Evolutionary conservation across 2,329 filamentous ascomycete species (phyloP).

Genomic region (Stagonosporopsis tanaceti): DNA sequence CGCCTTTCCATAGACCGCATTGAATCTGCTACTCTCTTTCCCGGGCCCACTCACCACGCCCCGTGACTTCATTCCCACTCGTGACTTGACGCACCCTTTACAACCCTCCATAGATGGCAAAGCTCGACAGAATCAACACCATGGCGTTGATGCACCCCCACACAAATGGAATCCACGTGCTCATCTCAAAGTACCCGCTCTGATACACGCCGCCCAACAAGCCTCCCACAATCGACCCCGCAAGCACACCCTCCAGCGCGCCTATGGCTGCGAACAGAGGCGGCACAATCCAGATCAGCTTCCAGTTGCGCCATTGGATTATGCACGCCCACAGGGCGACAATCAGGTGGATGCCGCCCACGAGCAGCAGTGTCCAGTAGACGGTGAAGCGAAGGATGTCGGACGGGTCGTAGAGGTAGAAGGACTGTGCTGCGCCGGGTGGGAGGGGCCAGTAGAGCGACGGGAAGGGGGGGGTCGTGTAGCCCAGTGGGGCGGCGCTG

Average conservation of each 20-base stretch:
- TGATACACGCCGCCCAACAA: slow-evolving; percentile 87
- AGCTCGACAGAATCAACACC: slow-evolving; percentile 83
- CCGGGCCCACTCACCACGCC: not conserved
- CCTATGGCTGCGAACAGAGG: slow-evolving; percentile 75
- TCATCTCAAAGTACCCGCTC: slow-evolving; percentile 86
- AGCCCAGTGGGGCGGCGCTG: slow-evolving; percentile 62
- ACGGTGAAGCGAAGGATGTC: slow-evolving; percentile 91
- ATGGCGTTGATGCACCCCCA: slow-evolving; percentile 88
- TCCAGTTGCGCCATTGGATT: slow-evolving; percentile 69
- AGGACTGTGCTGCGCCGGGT: slow-evolving; percentile 62
- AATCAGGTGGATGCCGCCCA: slow-evolving; percentile 75
- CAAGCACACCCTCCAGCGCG: slow-evolving; percentile 77
- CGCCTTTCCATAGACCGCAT: not conserved
- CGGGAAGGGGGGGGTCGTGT: slow-evolving; percentile 76
- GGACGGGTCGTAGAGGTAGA: slow-evolving; percentile 74
- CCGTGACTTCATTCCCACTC: too few species aligned
- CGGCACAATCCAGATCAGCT: slow-evolving; percentile 73
- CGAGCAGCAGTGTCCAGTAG: slow-evolving; percentile 84
- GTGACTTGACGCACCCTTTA: slow-evolving; percentile 46
- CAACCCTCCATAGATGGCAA: slow-evolving; percentile 89
- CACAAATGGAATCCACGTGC: slow-evolving; percentile 90
- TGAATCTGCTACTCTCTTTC: not conserved
- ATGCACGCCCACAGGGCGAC: slow-evolving; percentile 75
- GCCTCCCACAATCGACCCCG: slow-evolving; percentile 81
- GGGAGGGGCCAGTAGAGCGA: slow-evolving; percentile 79